Base-by-base conservation (phyloP, 768 basidiomycete genomes). In the Amanita inopinata region DNA sequence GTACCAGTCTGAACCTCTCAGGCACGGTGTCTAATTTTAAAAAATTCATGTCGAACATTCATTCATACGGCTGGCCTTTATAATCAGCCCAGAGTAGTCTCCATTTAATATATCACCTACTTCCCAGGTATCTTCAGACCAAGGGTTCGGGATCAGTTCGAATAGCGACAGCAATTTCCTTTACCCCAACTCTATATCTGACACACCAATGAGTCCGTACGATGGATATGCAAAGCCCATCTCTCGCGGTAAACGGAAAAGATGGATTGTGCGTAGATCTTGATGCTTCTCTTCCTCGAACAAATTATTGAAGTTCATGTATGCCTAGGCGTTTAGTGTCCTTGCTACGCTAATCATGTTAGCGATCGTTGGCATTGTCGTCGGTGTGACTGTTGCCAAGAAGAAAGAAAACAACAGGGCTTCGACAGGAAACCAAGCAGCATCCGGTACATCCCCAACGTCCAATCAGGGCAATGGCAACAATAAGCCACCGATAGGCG, bases 331-430 rank as follows among this genome's bases (percentile, higher is more conserved):
- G 3, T 45, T 38, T 20, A 30, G 34, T 23, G 23, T 38, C 6
- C 11, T 45, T 14, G 28, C 36, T 15, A 4, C 32, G 4, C 14
- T 45, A 24, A 30, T 45, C n/a, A 10, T 35, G 19, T 49, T 80
- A n/a, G 56, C 71, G 18, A 57, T 62, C 42, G 66, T 76, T 28
- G 73, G 66, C 11, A 67, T 70, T 27, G 80, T 68, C 23, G 69
- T 79, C 33, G 71, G 66, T 14, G 63, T 80, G 3, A 73, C 79
- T 11, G 74, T 87, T 10, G 60, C 69, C 40, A 64, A 61, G 48
- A 57, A 60, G 22, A 59, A 52, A 36, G 54, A 56, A 46, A 61
- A 58, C 10, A 53, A 54, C 18, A 54, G 56, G 3, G 33, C 34
- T 3, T 49, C 53, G 17, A 25, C 30, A 45, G 40, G 14, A 47